phyloP scores from a whole-genome alignment of 495 filamentous ascomycete genomes.

The Mytilinidion resinicola region DNA sequence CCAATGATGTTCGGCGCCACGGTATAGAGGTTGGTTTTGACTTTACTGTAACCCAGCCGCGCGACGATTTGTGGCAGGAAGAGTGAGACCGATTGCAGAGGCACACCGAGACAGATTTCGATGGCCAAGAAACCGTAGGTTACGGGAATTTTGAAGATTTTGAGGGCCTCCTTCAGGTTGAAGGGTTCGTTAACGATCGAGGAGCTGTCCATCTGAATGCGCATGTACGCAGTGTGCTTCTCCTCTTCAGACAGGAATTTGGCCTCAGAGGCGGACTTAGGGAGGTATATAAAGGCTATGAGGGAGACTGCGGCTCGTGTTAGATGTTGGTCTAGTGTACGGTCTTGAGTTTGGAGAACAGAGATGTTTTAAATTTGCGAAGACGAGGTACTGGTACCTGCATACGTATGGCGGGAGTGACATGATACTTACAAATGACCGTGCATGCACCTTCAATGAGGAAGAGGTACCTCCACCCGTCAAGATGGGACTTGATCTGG shows the following conservation, averaged over 20 bases:
- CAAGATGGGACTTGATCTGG: slow-evolving; percentile 54
- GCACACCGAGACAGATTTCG: slow-evolving; percentile 70
- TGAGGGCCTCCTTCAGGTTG: slow-evolving; percentile 55
- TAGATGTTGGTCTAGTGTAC: neutral
- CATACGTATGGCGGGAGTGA: neutral
- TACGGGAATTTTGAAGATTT: slow-evolving; percentile 57
- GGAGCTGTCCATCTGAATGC: slow-evolving; percentile 68
- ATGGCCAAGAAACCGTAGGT: slow-evolving; percentile 60
- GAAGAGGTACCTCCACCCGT: slow-evolving; percentile 70
- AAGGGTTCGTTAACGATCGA: slow-evolving; percentile 67
- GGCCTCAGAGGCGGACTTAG: slow-evolving; percentile 55
- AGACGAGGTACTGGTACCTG: neutral
- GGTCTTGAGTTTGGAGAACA: too few relatives aligned
- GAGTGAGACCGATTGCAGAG: slow-evolving; percentile 61
- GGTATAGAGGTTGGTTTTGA: slow-evolving; percentile 73
- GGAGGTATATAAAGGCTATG: slow-evolving; percentile 68
- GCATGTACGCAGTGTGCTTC: slow-evolving; percentile 62
- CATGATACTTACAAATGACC: slow-evolving; percentile 40
- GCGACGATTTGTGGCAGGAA: slow-evolving; percentile 71
- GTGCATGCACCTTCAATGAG: slow-evolving; percentile 65
- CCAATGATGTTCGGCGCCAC: slow-evolving; percentile 62
- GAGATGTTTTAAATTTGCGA: neutral
- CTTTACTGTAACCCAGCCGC: slow-evolving; percentile 53
- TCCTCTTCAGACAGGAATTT: slow-evolving; percentile 59
- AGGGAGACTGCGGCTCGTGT: slow-evolving; percentile 39